Evolutionary conservation across 1,284 basidiomycete genomes (phyloP).

Genomic region (Malassezia japonica): DNA sequence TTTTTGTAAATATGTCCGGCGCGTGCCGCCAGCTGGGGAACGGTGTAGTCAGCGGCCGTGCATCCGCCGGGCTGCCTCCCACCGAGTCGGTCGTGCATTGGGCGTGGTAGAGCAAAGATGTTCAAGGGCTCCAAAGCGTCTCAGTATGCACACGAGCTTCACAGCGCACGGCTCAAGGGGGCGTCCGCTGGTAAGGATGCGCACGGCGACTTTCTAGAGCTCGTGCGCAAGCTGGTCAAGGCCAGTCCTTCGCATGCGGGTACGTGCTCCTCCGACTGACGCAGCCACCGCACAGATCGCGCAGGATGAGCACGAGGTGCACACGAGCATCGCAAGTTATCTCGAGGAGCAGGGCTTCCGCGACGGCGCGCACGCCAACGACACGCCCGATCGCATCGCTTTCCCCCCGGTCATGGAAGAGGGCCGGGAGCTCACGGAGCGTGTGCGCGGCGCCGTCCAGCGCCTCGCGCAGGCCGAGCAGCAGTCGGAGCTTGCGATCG

Average conservation of each 20-base stretch:
- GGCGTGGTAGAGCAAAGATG: conserved; percentile 4
- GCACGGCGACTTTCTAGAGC: conserved; percentile 36
- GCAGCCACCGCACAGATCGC: conserved; percentile 23
- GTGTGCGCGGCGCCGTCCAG: conserved; percentile 25
- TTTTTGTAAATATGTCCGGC: no score
- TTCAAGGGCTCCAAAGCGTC: conserved; percentile 25
- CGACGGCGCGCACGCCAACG: conserved; percentile 28
- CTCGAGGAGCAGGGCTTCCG: conserved; percentile 23
- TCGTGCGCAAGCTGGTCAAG: conserved; percentile 47
- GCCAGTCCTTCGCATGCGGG: conserved; percentile 39
- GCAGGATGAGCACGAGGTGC: conserved; percentile 28
- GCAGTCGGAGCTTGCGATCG: conserved; percentile 3
- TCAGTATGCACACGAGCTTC: conserved; percentile 39
- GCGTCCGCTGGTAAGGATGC: not conserved
- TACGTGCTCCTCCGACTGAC: conserved; percentile 19
- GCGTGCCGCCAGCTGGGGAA: not conserved
- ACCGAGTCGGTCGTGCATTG: not conserved
- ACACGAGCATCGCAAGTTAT: conserved; percentile 20
- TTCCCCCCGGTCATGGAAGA: conserved; percentile 29
- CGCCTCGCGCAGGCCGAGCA: conserved; percentile 6
- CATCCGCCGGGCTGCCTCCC: not conserved
- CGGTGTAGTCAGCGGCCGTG: not conserved
- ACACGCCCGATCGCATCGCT: conserved; percentile 22
- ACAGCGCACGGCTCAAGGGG: conserved; percentile 28
- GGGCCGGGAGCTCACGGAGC: conserved; percentile 18